These are phyloP conservation scores for Tilletia caries DNA, from an alignment of 1,284 basidiomycete species.

Conservation along the genomic window DNA sequence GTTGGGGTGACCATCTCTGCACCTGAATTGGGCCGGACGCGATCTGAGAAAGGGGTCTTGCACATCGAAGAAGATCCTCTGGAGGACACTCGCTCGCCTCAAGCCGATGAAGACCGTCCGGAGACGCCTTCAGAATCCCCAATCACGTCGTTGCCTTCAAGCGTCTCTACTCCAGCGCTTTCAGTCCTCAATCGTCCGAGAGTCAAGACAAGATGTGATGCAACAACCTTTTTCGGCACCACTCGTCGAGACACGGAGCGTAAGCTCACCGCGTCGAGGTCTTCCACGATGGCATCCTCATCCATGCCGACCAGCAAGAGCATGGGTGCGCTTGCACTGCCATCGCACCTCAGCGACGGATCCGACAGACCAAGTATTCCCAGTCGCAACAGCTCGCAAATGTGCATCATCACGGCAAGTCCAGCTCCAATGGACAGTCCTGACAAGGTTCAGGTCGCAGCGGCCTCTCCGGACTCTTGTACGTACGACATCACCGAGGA, in stretches of 20 bases:
- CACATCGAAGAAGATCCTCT: neutral
- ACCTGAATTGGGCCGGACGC: neutral
- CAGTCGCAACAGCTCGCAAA: neutral
- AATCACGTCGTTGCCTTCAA: no score
- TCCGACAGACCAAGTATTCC: neutral
- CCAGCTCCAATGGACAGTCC: neutral
- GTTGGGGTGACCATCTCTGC: neutral
- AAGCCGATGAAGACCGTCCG: no score
- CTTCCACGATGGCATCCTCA: neutral
- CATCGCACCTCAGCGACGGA: neutral
- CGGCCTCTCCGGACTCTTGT: neutral
- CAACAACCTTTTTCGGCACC: conserved; percentile 2
- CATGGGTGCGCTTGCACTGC: neutral
- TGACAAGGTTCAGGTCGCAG: neutral
- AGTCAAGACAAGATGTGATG: neutral
- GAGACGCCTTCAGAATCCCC: no score
- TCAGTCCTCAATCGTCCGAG: neutral
- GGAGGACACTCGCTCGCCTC: neutral
- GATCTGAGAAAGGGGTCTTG: conserved; percentile 1
- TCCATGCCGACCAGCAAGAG: neutral
- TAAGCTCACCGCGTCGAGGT: neutral
- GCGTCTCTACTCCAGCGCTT: neutral
- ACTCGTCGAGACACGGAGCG: neutral
- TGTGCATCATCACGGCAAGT: neutral
- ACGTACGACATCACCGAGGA: neutral